phyloP scores from a whole-genome alignment of 306 rosid species.

The Macrotyloma uniflorum region DNA sequence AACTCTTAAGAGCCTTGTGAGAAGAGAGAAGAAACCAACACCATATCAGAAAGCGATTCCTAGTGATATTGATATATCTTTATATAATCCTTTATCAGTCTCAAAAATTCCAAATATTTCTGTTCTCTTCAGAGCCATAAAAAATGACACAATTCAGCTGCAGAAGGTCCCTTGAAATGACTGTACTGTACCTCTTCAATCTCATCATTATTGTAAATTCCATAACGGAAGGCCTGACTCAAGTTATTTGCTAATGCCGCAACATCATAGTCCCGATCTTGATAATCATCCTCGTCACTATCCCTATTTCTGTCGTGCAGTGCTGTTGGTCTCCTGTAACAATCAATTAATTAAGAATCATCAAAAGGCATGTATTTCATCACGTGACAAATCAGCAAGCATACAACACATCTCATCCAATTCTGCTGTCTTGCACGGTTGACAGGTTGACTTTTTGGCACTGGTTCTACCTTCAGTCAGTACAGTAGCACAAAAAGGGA shows the following conservation, averaged over 20 bases:
- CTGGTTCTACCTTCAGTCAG: no score
- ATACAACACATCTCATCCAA: background rate
- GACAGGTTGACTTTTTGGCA: no score
- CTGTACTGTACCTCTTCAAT: constrained; percentile 73
- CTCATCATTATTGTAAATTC: constrained; percentile 83
- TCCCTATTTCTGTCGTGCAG: constrained; percentile 92
- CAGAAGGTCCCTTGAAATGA: constrained; percentile 12
- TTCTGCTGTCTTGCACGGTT: no score
- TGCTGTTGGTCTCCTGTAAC: constrained; percentile 88
- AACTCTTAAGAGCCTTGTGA: background rate
- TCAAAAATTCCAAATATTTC: constrained; percentile 14
- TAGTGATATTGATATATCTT: background rate
- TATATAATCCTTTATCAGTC: background rate
- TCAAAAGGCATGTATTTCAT: constrained; percentile 10
- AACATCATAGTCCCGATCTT: constrained; percentile 96
- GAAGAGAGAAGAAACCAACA: background rate
- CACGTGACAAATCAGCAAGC: background rate
- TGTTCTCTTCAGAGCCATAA: background rate
- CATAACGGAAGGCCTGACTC: constrained; percentile 96
- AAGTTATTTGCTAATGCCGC: constrained; percentile 96
- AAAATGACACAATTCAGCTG: constrained; percentile 15
- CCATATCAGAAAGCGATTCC: background rate
- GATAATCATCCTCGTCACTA: constrained; percentile 96
- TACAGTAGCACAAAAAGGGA: background rate
- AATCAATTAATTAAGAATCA: constrained; percentile 35